These are phyloP conservation scores for Rhizopogon roseolus DNA, from an alignment of 768 basidiomycete genomes.

Conservation along the genomic window DNA sequence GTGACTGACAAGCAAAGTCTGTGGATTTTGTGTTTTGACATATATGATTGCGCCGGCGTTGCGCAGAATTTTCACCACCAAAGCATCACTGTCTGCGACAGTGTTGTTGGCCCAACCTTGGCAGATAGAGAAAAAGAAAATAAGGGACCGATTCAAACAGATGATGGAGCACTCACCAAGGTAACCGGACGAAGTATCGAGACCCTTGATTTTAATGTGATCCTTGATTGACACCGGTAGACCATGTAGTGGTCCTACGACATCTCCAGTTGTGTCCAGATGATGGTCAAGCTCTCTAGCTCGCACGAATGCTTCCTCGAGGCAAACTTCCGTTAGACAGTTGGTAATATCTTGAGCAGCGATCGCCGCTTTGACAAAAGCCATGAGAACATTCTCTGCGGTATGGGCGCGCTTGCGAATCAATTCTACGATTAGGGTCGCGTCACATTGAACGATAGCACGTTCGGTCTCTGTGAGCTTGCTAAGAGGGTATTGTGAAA, in stretches of 20 bases:
- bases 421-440: slow-evolving; percentile 19
- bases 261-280: slow-evolving; percentile 38
- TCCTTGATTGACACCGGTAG: slow-evolving; percentile 43
- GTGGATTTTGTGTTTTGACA: slow-evolving; percentile 43
- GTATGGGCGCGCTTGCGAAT: slow-evolving; percentile 18
- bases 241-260: slow-evolving; percentile 42
- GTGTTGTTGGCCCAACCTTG: slow-evolving; percentile 35
- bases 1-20: slow-evolving; percentile 41
- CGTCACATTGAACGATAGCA: slow-evolving; percentile 25
- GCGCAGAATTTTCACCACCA: slow-evolving; percentile 39
- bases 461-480: slow-evolving; percentile 21
- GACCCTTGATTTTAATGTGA: slow-evolving; percentile 40
- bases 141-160: slow-evolving; percentile 2
- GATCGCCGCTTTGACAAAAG: slow-evolving; percentile 22
- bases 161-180: slow-evolving; percentile 8
- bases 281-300: slow-evolving; percentile 48
- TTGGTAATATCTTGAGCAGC: slow-evolving; percentile 35
- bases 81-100: slow-evolving; percentile 35
- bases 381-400: slow-evolving; percentile 19
- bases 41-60: slow-evolving; percentile 42
- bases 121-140: slow-evolving; percentile 13
- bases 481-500: slow-evolving; percentile 23
- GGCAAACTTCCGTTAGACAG: slow-evolving; percentile 55
- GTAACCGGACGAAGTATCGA: slow-evolving; percentile 35
- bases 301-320: slow-evolving; percentile 42